Evolutionary conservation across 2,329 filamentous ascomycete genomes (phyloP), one percentile per base, ranked within the genome.

Genomic region (Fusarium sarcochroum): DNA sequence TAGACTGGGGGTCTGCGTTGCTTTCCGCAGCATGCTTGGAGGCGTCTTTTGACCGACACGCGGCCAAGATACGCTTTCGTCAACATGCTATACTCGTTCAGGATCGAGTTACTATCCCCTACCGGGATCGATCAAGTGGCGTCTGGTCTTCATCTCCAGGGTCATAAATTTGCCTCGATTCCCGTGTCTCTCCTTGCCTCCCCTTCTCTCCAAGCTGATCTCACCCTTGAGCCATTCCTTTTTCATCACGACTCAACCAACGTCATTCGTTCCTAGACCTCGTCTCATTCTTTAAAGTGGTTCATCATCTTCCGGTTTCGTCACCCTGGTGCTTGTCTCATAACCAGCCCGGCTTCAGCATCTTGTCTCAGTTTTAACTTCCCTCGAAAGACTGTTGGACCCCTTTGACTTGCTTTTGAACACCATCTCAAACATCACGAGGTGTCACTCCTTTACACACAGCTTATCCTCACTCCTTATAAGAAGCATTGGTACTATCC

Each of bases 271-370:
- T 59, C 42, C 57, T 53, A 60, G 8, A 50, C 46, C 25, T 45
- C 25, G 35, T 49, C 44, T 58, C 69, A 68, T 69, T 73, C 69
- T 68, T 56, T 25, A 47, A 47, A 52, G 66, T 58, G 64, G 56
- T 45, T 45, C 54, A 38, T 53, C 49, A 49, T 53, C 47, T 34
- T 55, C 60, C 64, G 55, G 40, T 58, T 67, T 51, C 53, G 47
- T 67, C 62, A 32, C 34, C 37, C 42, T 56, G 18, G 49, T 13
- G 15, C 32, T 47, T 63, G 51, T 58, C 59, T 54, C 55, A 42
- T 42, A 47, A 38, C 54, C 67, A 71, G 69, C 69, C 70, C 46
- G 64, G 21, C 64, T 56, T 66, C 50, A 68, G 64, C 52, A 73
- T 71, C 52, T 66, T 55, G 56, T 51, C 59, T 69, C 49, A 58